Conservation (phyloP, 495 filamentous ascomycete species). For the Clavariopsis aquatica region DNA sequence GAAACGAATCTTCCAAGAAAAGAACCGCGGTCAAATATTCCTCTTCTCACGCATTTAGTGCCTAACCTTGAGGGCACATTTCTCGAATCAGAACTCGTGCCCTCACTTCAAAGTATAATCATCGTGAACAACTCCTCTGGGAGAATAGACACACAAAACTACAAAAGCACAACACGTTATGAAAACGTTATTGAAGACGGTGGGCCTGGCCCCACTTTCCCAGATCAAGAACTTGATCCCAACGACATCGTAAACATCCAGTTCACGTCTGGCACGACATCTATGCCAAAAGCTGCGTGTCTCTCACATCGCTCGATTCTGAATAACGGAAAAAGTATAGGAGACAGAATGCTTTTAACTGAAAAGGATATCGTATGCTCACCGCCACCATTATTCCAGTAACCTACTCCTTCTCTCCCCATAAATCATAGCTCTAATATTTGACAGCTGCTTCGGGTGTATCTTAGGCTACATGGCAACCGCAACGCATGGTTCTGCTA, state of each 20-base stretch:
- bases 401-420: constrained; percentile 7
- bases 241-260: constrained; percentile 90
- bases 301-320: constrained; percentile 81
- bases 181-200: constrained; percentile 56
- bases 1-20: constrained; percentile 87
- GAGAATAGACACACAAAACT: constrained; percentile 53
- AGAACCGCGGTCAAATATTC: constrained; percentile 72
- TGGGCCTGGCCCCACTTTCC: constrained; percentile 34
- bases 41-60: constrained; percentile 65
- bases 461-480: constrained; percentile 94
- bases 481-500: constrained; percentile 76
- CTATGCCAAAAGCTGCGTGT: constrained; percentile 87
- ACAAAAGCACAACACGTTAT: constrained; percentile 58
- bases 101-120: constrained; percentile 69
- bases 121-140: constrained; percentile 77
- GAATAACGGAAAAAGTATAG: constrained; percentile 85
- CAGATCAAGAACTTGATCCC: constrained; percentile 55
- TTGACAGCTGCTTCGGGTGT: constrained; percentile 71
- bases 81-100: constrained; percentile 65
- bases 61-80: constrained; percentile 56
- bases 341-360: constrained; percentile 77
- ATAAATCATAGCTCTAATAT: background rate
- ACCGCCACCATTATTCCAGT: constrained; percentile 84
- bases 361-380: constrained; percentile 74
- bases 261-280: constrained; percentile 93